phyloP scores from a whole-genome alignment of 176 grass and related monocot genomes.

The Dactylis glomerata region DNA sequence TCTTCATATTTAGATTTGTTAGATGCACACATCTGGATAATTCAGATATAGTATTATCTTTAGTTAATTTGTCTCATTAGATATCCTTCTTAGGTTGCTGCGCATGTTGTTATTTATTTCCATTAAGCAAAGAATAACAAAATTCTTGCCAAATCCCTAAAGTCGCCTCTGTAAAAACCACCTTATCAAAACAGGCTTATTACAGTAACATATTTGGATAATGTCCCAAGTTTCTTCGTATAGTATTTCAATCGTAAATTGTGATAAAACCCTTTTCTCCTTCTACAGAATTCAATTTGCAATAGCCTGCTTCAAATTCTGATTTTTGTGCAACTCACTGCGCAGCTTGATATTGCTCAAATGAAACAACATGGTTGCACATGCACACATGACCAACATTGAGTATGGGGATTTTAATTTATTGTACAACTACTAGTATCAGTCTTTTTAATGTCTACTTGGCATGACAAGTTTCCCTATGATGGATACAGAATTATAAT shows the following conservation, averaged over 20 bases:
- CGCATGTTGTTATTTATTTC: not conserved
- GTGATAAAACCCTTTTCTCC: not conserved
- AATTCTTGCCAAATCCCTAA: not conserved
- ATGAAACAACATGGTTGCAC: not conserved
- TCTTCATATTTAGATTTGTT: not conserved
- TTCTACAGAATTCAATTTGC: not conserved
- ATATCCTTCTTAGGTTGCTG: not conserved
- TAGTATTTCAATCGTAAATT: not conserved
- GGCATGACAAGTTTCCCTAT: not conserved
- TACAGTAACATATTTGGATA: not conserved
- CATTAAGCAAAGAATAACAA: not conserved
- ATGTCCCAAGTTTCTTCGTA: not conserved
- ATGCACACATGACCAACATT: not conserved
- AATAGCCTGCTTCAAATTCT: not conserved
- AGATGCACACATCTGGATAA: slow-evolving; percentile 1
- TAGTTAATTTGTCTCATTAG: not conserved
- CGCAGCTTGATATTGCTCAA: not conserved
- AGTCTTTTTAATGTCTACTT: not conserved
- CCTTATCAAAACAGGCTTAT: not conserved
- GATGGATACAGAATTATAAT: not conserved
- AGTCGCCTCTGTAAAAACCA: not conserved
- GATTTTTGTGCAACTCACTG: not conserved
- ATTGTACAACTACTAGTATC: not conserved
- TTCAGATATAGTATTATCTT: not conserved
- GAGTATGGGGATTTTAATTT: not conserved